Base-by-base conservation (phyloP, 192 early-diverging fungal genomes). In the Spinellus fusiger region DNA sequence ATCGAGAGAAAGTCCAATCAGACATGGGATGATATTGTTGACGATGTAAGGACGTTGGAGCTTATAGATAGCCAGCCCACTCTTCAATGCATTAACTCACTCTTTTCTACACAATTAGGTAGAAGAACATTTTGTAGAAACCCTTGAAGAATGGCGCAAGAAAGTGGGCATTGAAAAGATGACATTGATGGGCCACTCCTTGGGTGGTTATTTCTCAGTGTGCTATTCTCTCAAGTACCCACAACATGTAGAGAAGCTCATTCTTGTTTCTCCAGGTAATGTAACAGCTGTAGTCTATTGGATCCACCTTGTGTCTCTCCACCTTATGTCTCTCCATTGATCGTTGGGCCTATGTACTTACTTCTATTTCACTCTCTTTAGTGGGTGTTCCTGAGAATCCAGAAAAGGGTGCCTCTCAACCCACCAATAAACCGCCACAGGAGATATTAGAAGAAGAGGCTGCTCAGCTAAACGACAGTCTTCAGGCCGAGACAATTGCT, bases 171-270 rank as follows among this genome's bases (percentile, higher is more conserved):
- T 95, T 64, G 86, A 93, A 53, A 88, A 83, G 59, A 91, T 96
- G 86, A 86, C 87, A 7, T 71, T 98, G 49, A 74, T 86, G 31
- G 94, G 92, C 4, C 92, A 94, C 69, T 86, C 83, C 52, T 81
- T 94, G 22, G 92, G 92, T 29, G 96, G 93, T 5, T 98, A 96
- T 72, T 80, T 98, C 65, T 80, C 86, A 5, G 61, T 87, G 0
- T 79, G 81, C 6, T 98, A 98, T 64, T 89, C 96, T 5, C 71
- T 95, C 22, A 88, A 89, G 61, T 89, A 95, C 64, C 93, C 94
- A 2, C 72, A 91, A 27, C 82, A 81, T 6, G 92, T 98, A 28
- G 87, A 90, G 59, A 89, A 89, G 56, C 79, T 98, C 34, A 85
- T 96, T 33, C 80, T 98, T 18, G 82, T 92, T 2, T 93, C 90